phyloP scores from a whole-genome alignment of 1,284 basidiomycete species.

The Coniferiporia weirii region DNA sequence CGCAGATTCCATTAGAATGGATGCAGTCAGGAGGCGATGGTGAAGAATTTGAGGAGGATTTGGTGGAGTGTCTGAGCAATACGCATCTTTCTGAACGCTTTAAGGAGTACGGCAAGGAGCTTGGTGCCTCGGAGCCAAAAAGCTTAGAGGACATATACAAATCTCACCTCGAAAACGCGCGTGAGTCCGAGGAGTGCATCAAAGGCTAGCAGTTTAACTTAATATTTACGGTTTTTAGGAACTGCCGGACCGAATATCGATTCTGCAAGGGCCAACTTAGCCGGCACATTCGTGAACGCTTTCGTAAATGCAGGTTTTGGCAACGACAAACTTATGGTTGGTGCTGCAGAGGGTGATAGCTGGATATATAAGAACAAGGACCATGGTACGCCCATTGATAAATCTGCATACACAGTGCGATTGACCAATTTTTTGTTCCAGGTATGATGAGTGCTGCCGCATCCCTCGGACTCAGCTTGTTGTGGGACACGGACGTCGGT shows the following conservation, averaged over 20 bases:
- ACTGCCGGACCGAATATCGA: slow-evolving; percentile 73
- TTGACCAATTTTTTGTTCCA: slow-evolving; percentile 24
- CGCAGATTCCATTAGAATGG: slow-evolving; percentile 92
- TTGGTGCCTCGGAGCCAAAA: slow-evolving; percentile 88
- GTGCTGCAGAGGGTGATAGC: slow-evolving; percentile 91
- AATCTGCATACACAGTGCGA: neutral
- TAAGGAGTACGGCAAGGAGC: slow-evolving; percentile 90
- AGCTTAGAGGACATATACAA: slow-evolving; percentile 98
- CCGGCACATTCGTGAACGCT: slow-evolving; percentile 97
- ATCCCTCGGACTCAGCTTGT: slow-evolving; percentile 85
- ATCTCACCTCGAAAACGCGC: slow-evolving; percentile 86
- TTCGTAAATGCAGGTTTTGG: slow-evolving; percentile 99
- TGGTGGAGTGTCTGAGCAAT: slow-evolving; percentile 83
- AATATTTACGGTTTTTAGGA: slow-evolving; percentile 32
- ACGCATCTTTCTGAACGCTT: slow-evolving; percentile 81
- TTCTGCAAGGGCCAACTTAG: slow-evolving; percentile 92
- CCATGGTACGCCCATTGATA: slow-evolving; percentile 56
- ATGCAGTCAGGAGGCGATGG: slow-evolving; percentile 60
- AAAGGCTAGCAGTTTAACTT: neutral
- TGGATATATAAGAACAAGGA: slow-evolving; percentile 99
- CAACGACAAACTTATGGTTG: slow-evolving; percentile 98
- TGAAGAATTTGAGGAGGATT: slow-evolving; percentile 76
- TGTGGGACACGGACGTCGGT: slow-evolving; percentile 97
- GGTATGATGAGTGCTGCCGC: slow-evolving; percentile 98
- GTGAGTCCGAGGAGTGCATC: slow-evolving; percentile 36